phyloP scores from a whole-genome alignment of 2,329 filamentous ascomycete species.

The Keithomyces neogunnii region DNA sequence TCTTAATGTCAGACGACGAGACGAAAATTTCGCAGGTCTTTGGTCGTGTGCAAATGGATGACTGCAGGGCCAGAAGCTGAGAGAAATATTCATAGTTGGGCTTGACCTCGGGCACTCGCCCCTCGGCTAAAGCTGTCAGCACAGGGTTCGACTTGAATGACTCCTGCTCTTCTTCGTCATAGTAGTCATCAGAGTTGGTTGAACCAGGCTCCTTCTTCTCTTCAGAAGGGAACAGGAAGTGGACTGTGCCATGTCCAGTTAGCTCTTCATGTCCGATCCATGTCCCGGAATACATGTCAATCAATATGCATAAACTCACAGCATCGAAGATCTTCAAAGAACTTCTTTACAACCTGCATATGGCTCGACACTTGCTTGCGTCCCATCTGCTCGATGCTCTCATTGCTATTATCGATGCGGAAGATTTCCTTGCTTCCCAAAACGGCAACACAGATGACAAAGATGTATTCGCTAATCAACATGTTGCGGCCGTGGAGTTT shows the following conservation, averaged over 20 bases:
- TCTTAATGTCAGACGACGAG: constrained; percentile 41
- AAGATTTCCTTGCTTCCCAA: constrained; percentile 34
- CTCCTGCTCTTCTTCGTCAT: constrained; percentile 33
- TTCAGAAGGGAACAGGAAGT: constrained; percentile 51
- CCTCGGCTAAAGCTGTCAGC: constrained; percentile 51
- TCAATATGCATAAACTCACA: constrained; percentile 38
- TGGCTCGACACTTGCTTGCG: constrained; percentile 63
- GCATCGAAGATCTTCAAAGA: constrained; percentile 53
- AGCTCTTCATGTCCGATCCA: background rate
- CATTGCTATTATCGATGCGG: constrained; percentile 33
- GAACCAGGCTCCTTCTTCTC: constrained; percentile 49
- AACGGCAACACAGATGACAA: constrained; percentile 28
- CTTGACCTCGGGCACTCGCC: constrained; percentile 46
- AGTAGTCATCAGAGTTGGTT: constrained; percentile 50
- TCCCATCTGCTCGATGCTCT: constrained; percentile 37
- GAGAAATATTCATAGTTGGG: constrained; percentile 56
- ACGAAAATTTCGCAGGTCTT: constrained; percentile 53
- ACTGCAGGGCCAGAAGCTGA: constrained; percentile 45
- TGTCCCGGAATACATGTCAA: background rate
- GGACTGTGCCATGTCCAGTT: constrained; percentile 29
- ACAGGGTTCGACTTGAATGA: constrained; percentile 59
- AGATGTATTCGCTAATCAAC: constrained; percentile 62
- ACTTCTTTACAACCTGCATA: constrained; percentile 62
- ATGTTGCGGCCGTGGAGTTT: constrained; percentile 61
- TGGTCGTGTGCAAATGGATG: constrained; percentile 43